Base-by-base conservation (phyloP, 371 early-diverging fungal genomes). In the Saksenaea vasiformis region DNA sequence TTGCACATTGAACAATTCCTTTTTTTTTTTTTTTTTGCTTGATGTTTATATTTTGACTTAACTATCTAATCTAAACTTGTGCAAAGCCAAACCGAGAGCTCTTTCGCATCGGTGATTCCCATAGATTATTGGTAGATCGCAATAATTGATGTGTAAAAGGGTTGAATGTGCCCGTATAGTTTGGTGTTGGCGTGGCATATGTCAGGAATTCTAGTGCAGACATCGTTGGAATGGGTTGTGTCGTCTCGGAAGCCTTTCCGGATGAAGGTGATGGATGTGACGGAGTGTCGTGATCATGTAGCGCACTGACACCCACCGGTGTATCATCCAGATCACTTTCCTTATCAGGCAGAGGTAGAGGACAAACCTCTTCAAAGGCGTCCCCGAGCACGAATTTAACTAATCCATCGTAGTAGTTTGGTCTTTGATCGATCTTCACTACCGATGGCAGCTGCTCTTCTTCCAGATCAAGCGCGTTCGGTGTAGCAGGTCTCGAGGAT, bases 21-120 rank as follows among this genome's bases (percentile, higher is more conserved):
- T 3, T 13, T 1, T 15, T 3, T 38, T 38, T 38, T 38, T 38
- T 41, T 41, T 22, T 47, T 22, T 22, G 22, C 22, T 19, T 47
- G 51, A 2, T 47, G 24, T 47, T 5, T 47, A 22, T 47, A 17
- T 47, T 47, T 47, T 22, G 22, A 17, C 24, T 0, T 22, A 47
- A 47, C 51, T 47, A 47, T 22, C 24, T 22, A 24, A 26, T 60
- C 60, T 71, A 78, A 54, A 75, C 71, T 61, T 80, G 80, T 63
- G 80, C 80, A 69, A 80, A 80, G 8, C 77, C 77, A 70, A 80
- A 80, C 60, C 80, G 73, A 60, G 80, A 80, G 47, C 72, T 70
- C 70, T 75, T 73, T 31, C 80, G 73, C 51, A 73, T 65, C 26
- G 80, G 75, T 2, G 80, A 69, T 19, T 76, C 79, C 43, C 70